phyloP scores from a whole-genome alignment of 225 moss, liverwort and hornwort genomes.

The Thuidium tamariscinum region DNA sequence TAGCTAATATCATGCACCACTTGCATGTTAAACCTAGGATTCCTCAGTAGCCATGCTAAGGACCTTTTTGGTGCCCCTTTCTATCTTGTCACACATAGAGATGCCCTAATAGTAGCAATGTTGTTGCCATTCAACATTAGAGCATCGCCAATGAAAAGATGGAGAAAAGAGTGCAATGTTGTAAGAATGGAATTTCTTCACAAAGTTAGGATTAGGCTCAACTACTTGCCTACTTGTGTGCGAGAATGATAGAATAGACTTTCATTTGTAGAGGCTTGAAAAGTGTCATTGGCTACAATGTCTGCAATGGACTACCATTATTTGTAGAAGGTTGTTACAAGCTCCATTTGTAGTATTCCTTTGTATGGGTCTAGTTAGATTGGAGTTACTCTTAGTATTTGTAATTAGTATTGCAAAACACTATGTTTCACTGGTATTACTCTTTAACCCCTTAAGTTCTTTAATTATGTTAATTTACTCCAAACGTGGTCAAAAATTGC shows the following conservation, averaged over 20 bases:
- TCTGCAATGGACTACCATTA: rapidly evolving
- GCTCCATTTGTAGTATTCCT: rapidly evolving
- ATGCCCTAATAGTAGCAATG: rapidly evolving
- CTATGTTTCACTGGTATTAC: not conserved
- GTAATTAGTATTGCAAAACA: not conserved
- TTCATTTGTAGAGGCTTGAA: not conserved
- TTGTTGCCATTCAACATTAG: not conserved
- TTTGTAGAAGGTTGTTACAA: rapidly evolving
- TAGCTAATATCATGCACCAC: too few species aligned
- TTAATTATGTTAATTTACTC: too few species aligned
- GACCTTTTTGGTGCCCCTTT: too few species aligned
- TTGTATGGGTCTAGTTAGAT: rapidly evolving
- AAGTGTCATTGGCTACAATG: rapidly evolving
- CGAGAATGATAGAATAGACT: too few species aligned
- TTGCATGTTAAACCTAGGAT: too few species aligned
- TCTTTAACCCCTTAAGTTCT: too few species aligned
- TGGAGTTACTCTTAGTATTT: not conserved
- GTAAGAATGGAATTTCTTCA: rapidly evolving
- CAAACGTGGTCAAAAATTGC: too few species aligned
- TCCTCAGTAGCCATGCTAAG: too few species aligned
- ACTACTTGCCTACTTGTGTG: too few species aligned
- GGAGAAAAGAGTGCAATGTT: rapidly evolving
- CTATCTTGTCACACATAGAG: too few species aligned
- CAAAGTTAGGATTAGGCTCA: rapidly evolving
- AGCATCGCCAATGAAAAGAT: not conserved